Base-by-base conservation (phyloP, 148 eudicot genomes). In the Camellia sinensis region DNA sequence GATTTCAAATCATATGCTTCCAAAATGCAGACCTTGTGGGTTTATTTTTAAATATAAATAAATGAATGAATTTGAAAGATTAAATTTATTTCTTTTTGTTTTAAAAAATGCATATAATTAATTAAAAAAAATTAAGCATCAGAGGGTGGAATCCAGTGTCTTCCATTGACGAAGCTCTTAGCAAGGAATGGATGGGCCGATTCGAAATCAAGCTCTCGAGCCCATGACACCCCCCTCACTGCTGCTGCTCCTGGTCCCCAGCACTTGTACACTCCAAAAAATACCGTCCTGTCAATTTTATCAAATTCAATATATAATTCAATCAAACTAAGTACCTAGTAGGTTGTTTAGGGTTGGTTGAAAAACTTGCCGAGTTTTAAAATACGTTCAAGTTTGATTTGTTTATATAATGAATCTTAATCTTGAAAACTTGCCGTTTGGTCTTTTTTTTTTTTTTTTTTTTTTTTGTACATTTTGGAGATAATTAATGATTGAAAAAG, bases 151-250 rank as follows among this genome's bases (percentile, higher is more conserved):
- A 96, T 96, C 99, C 99, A 93, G 79, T 96, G 99, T 50, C 99
- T 83, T 29, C 97, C 99, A 78, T 96, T 96, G 37, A 96, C 99
- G 80, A 96, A 96, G 81, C 99, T 96, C 89, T 96, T 96, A 43
- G 80, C 94, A 22, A 93, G 87, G 78, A 96, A 96, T 6, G 86
- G 95, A 82, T 96, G 99, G 15, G 98, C 99, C 15, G 88, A 70
- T 1, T 91, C 92, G 45, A 74, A 96, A 76, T 96, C 92, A 29
- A 96, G 84, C 82, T 96, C 99, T 78, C 89, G 78, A 21, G 97
- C 97, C 97, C 95, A 90, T 6, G 97, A 89, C 0, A 80, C 88
- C 11, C 95, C 95, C 1, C 88, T 73, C n/a, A 93, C 91, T 14
- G 95, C 90, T 56, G 78, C 92, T 4, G 92, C 95, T 29, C 99